phyloP scores from a whole-genome alignment of 2,329 filamentous ascomycete species.

The Cordyceps militaris region DNA sequence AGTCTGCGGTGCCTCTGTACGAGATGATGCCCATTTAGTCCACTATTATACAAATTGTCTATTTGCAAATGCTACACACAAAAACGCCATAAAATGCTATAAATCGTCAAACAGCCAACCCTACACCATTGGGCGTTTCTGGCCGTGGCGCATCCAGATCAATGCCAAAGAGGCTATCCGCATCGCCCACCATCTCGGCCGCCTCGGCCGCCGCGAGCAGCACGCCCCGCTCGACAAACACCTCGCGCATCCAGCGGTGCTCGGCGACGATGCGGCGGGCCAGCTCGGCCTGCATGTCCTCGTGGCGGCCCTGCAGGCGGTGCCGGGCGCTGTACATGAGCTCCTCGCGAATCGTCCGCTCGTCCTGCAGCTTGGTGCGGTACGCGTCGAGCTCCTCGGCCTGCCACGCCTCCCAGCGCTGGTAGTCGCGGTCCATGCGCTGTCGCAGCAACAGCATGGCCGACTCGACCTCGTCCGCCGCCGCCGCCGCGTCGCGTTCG shows the following conservation, averaged over 20 bases:
- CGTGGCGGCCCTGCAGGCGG: conserved; percentile 23
- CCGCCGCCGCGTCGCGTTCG: conserved; percentile 23
- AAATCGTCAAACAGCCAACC: neutral
- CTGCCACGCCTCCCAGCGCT: conserved; percentile 35
- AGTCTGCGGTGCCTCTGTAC: neutral
- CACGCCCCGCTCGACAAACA: conserved; percentile 36
- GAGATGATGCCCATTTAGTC: neutral
- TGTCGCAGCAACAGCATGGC: conserved; percentile 30
- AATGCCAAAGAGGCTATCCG: conserved; percentile 26
- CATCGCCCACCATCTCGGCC: conserved; percentile 36
- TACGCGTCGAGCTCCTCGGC: conserved; percentile 33
- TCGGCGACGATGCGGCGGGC: conserved; percentile 34
- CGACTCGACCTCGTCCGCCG: conserved; percentile 23
- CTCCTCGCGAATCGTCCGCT: conserved; percentile 34
- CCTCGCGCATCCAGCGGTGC: conserved; percentile 39
- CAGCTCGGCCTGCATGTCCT: conserved; percentile 26
- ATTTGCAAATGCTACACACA: neutral
- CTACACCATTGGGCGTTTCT: conserved; percentile 15
- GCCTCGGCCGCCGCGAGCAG: conserved; percentile 36
- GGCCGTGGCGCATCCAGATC: conserved; percentile 7
- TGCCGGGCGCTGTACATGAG: conserved; percentile 33
- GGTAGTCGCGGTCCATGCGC: conserved; percentile 35
- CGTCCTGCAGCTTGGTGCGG: conserved; percentile 30
- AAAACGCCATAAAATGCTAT: neutral
- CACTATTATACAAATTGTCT: neutral